Evolutionary conservation across 2,329 filamentous ascomycete species (phyloP), one percentile per base, ranked within the genome.

Genomic region (Fusarium sterilihyphosum): DNA sequence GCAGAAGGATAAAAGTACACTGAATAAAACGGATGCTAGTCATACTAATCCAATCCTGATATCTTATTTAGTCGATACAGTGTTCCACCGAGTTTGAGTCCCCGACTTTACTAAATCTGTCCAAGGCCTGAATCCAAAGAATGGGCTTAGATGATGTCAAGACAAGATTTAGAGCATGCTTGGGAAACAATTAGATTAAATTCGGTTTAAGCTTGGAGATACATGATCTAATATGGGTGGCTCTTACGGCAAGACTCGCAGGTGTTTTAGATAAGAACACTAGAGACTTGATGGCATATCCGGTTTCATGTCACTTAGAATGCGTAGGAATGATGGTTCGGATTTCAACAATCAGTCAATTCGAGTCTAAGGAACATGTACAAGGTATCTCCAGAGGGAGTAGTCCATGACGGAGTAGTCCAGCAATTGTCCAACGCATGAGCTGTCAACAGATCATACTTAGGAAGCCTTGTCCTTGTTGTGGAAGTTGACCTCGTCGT

Each of bases 401-500:
- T 72, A 68, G 71, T 81, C 67, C 67, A 41, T 50, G 62, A 61
- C 50, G 73, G 78, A 77, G 72, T 73, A 65, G 65, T 81, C 77
- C 77, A 79, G 78, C 75, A 74, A 67, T 76, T 75, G 76, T 74
- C 72, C 71, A 74, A 53, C 66, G 61, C 63, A 65, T 71, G 65
- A 67, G 65, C 68, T 58, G 59, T 63, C 63, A 57, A 59, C 57
- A 69, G 44, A 49, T 61, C 67, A 71, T 43, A 65, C 76, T 85
- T 86, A 88, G 67, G 82, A 80, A 71, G 83, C 81, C 90, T 94
- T 94, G 88, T 97, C 92, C 88, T 93, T 93, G 88, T 97, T 95
- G 92, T 98, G 95, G 88, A 97, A 96, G 92, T 98, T 98, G 88
- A 98, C 95, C 68, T 88, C 89, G 77, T 92, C 88, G 86, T 98